A percentile compares a stretch with the other conserved stretches of the same genome.
These are phyloP conservation scores for Nemania sp. DNA, from an alignment of 2,329 filamentous ascomycete species.

Conservation along the genomic window DNA sequence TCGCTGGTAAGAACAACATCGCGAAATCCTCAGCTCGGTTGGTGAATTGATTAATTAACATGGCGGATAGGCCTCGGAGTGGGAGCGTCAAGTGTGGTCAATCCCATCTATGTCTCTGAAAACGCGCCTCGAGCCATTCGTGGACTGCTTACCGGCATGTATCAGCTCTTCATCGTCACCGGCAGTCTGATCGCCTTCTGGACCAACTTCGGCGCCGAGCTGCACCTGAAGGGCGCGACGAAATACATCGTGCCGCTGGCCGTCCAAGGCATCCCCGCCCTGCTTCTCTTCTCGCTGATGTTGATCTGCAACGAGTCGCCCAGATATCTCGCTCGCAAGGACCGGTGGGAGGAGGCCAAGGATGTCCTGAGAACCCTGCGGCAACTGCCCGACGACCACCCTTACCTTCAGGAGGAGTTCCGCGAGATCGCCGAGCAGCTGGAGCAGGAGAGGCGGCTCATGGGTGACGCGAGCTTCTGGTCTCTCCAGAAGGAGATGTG, in stretches of 20 bases:
- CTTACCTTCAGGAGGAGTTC: constrained; percentile 63
- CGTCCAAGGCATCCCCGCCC: constrained; percentile 65
- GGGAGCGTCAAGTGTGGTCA: constrained; percentile 48
- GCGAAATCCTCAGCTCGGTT: too few relatives aligned
- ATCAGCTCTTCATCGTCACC: constrained; percentile 52
- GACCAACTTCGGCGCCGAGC: constrained; percentile 56
- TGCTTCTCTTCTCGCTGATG: constrained; percentile 64
- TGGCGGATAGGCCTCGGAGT: constrained; percentile 45
- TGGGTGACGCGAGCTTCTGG: constrained; percentile 56
- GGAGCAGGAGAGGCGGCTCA: constrained; percentile 63
- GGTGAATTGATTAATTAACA: not conserved
- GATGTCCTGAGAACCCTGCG: constrained; percentile 59
- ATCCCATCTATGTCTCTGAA: constrained; percentile 52
- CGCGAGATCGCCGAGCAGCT: constrained; percentile 65
- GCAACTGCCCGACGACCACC: constrained; percentile 55
- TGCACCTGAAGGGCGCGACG: constrained; percentile 40
- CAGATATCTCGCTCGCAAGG: constrained; percentile 66
- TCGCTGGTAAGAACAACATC: constrained; percentile 45
- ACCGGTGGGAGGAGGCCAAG: constrained; percentile 67
- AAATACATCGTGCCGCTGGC: constrained; percentile 64
- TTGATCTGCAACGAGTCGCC: constrained; percentile 67
- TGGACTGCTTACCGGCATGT: constrained; percentile 50
- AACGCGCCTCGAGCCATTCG: constrained; percentile 51
- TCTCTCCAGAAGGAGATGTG: constrained; percentile 69
- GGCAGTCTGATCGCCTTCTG: constrained; percentile 50